Base-by-base conservation (phyloP, 176 grass and related monocot species). In the Carex kokanica region DNA sequence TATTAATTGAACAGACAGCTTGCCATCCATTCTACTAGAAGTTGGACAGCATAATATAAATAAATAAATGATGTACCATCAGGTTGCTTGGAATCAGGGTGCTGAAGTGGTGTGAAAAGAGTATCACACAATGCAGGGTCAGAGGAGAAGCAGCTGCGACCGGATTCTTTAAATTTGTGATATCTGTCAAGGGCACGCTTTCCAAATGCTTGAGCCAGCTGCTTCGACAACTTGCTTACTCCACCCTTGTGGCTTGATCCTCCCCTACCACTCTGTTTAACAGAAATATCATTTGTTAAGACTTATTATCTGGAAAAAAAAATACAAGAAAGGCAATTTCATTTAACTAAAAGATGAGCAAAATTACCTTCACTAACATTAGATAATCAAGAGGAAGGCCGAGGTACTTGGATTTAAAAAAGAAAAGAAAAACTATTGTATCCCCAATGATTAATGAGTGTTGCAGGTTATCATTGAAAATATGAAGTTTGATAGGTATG, bases 161-260 rank as follows among this genome's bases (percentile, higher is more conserved):
- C 90, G 17, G 83, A 90, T 90, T 90, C 88, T 86, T 94, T 88
- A 56, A 92, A 97, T 78, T 86, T 86, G 21, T 83, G 86, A 71
- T 88, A 97, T 70, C 90, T 91, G 49, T 80, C 83, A 72, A 97
- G 83, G 68, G 94, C 91, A 66, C 94, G 90, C 53, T 89, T 91
- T 54, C 73, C 92, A 92, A 97, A 97, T 67, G 90, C 84, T 63
- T 86, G 87, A 14, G 94, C 91, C 1, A 91, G 64, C 75, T 97
- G 90, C 84, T 94, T 94, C 64, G 91, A 88, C 79, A 93, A 74
- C 61, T 90, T 97, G 77, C 75, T 92, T 5, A 75, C 82, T 84
- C 91, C 88, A 82, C 85, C 85, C 86, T 97, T 93, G 8, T 94
- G 88, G 64, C 87, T 91, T 53, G 94, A 97, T 90, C 89, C 86